Percentiles rank a stretch among this genome's conserved stretches.
Evolutionary conservation across 139 green algal genomes (phyloP).

Genomic region (Coelastrella sp.): DNA sequence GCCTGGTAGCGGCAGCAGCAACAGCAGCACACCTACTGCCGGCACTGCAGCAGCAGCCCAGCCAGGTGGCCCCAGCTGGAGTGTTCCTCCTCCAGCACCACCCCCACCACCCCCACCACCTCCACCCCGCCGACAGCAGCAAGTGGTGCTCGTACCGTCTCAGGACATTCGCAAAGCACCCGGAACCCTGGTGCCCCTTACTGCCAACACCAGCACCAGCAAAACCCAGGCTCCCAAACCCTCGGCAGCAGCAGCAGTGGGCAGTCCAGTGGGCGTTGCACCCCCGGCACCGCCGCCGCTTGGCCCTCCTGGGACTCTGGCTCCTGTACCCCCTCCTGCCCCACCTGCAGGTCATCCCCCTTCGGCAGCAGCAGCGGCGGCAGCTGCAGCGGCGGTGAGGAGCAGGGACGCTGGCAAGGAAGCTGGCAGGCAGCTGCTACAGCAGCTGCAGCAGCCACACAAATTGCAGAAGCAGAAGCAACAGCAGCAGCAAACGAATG

Average conservation of each 20-base stretch:
- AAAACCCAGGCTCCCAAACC: not conserved
- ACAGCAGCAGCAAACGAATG: not conserved
- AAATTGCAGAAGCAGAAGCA: not conserved
- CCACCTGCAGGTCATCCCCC: not conserved
- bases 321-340: not conserved
- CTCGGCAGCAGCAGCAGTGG: not conserved
- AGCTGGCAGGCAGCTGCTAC: not conserved
- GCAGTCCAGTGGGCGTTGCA: not conserved
- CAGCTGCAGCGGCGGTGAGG: not conserved
- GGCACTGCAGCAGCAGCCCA: not conserved
- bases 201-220: not conserved
- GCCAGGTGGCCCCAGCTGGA: not conserved
- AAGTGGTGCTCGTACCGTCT: not conserved
- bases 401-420: not conserved
- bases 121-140: not conserved
- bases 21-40: not conserved
- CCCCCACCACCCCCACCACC: not conserved
- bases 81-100: not conserved
- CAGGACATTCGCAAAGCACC: slow-evolving; percentile 36
- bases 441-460: slow-evolving; percentile 4
- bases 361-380: not conserved
- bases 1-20: not conserved
- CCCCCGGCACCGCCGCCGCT: not conserved
- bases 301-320: not conserved
- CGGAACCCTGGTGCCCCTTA: not conserved